Percentiles rank a stretch among this genome's conserved stretches.
Evolutionary conservation across 2,329 filamentous ascomycete species (phyloP).

Genomic region (Trichoderma atroviride): DNA sequence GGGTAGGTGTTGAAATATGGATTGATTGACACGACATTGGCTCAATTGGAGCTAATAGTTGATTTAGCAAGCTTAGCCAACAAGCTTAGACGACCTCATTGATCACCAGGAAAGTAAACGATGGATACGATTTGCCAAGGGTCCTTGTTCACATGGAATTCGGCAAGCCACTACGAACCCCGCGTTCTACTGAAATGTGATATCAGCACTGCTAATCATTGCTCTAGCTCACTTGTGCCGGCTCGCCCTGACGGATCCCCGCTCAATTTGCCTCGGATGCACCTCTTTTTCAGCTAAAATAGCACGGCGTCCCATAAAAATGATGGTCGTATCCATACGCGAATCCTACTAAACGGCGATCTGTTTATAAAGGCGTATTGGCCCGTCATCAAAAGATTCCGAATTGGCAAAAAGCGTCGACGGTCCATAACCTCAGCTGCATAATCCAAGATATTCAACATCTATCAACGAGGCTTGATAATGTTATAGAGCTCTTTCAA

Average conservation of each 20-base stretch:
- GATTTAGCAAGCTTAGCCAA: neutral
- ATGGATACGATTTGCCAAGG: neutral
- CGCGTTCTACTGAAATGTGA: neutral
- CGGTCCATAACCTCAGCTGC: neutral
- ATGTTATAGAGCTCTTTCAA: neutral
- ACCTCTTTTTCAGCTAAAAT: neutral
- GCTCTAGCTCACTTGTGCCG: neutral
- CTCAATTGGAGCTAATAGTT: neutral
- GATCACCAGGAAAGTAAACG: neutral
- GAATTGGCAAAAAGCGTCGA: neutral
- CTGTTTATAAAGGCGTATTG: neutral
- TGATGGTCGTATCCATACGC: neutral
- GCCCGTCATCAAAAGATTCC: neutral
- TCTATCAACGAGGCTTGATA: neutral
- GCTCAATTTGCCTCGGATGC: neutral
- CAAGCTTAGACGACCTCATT: neutral
- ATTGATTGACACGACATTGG: neutral
- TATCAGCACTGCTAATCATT: neutral
- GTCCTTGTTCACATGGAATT: neutral
- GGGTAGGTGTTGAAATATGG: neutral
- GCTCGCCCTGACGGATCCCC: neutral
- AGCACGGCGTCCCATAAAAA: neutral
- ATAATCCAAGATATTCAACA: neutral
- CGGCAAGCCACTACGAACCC: neutral
- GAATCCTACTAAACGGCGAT: neutral